phyloP scores from a whole-genome alignment of 2,329 filamentous ascomycete species.

The Colletotrichum melonis region DNA sequence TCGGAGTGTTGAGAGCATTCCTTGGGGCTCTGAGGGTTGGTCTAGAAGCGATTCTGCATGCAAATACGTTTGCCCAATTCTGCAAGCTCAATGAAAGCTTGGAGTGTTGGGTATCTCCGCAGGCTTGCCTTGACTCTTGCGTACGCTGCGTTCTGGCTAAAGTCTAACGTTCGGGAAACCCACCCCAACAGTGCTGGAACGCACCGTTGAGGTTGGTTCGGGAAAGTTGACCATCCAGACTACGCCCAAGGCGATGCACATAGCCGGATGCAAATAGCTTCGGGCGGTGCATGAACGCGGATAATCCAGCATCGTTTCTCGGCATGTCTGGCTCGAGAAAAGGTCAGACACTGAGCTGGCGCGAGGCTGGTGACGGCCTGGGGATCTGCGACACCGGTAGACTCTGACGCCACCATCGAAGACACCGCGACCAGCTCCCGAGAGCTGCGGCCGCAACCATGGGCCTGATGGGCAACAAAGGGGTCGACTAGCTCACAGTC shows the following conservation, averaged over 20 bases:
- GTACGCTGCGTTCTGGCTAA: background rate
- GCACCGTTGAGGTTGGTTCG: background rate
- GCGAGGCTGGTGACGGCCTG: background rate
- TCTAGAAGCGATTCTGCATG: background rate
- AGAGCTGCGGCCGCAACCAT: slow-evolving; percentile 12
- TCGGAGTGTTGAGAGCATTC: background rate
- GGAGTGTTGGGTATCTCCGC: background rate
- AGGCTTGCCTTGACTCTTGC: too few species aligned
- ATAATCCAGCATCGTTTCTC: background rate
- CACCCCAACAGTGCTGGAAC: background rate
- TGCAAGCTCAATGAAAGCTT: background rate
- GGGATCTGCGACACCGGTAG: slow-evolving; percentile 23
- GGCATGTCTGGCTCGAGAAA: background rate
- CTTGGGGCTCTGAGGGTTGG: too few species aligned
- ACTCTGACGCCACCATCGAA: slow-evolving; percentile 11
- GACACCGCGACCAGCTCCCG: background rate
- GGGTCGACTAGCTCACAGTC: slow-evolving; percentile 1
- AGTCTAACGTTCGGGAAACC: too few species aligned
- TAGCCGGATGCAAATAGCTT: background rate
- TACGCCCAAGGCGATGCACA: background rate
- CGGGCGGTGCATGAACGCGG: background rate
- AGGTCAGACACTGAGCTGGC: background rate
- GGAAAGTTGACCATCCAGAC: background rate
- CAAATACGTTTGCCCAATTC: background rate
- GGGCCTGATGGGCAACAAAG: background rate